phyloP scores from a whole-genome alignment of 1,284 basidiomycete genomes.

The Ustilago nuda region DNA sequence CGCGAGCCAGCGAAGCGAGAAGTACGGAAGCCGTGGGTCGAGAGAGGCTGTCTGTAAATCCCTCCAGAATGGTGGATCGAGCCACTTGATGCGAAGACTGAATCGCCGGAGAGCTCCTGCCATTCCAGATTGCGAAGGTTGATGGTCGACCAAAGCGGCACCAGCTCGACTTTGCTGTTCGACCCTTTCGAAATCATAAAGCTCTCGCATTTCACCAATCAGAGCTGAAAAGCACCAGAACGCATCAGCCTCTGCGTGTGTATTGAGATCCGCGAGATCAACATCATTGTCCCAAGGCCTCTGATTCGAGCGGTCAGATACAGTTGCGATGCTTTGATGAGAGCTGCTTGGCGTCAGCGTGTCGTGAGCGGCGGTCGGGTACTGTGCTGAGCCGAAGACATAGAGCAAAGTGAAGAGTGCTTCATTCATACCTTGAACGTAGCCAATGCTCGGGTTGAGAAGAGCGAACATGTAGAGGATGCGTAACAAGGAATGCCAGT shows the following conservation, averaged over 20 bases:
- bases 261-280: constrained; percentile 30
- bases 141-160: constrained; percentile 15
- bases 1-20: constrained; percentile 66
- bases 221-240: constrained; percentile 68
- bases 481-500: constrained; percentile 65
- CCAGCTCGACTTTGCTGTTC: constrained; percentile 41
- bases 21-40: constrained; percentile 65
- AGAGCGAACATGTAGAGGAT: constrained; percentile 66
- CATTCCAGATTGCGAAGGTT: constrained; percentile 47
- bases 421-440: constrained; percentile 68
- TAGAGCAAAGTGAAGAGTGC: constrained; percentile 63
- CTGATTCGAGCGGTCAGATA: background rate
- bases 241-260: constrained; percentile 64
- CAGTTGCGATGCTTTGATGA: constrained; percentile 12
- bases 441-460: constrained; percentile 65
- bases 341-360: constrained; percentile 25
- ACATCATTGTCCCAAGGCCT: constrained; percentile 27
- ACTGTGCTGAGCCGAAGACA: constrained; percentile 49
- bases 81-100: constrained; percentile 55
- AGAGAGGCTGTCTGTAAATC: constrained; percentile 47
- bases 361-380: constrained; percentile 7
- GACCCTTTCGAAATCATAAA: constrained; percentile 65
- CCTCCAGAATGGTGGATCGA: constrained; percentile 58
- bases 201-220: constrained; percentile 63
- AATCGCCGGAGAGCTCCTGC: constrained; percentile 54